Evolutionary conservation across 768 basidiomycete species (phyloP), one percentile per base, ranked within the genome.

Genomic region (Amanita subjunquillea): DNA sequence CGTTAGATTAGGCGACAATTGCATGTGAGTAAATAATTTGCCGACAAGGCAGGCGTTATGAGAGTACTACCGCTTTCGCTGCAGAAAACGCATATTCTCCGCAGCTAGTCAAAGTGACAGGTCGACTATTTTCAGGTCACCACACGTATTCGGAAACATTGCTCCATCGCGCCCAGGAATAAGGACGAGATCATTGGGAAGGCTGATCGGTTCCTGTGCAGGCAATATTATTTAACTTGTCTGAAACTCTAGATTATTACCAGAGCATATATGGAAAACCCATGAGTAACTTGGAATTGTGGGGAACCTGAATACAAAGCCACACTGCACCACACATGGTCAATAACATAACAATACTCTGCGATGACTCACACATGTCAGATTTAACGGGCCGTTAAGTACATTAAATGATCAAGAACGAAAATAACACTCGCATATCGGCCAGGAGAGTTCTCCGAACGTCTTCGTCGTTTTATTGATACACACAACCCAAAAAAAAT

Each of bases 261-360:
- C 38, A 50, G 30, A 39, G 8, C n/a, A 36, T 40, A 39, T n/a
- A 36, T 6, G 20, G 6, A 23, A 53, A 27, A 25, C 32, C 17
- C 44, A 51, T 25, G 50, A 39, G 23, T 7, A 47, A 23, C 13
- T 5, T 77, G 74, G 59, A 68, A 73, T 60, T 76, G 75, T 2
- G 75, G 72, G 17, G 62, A 62, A 36, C 58, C 58, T 15, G 70
- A 70, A 58, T 77, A 75, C 54, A 78, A 63, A 12, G 75, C 75
- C 32, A 77, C 61, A 49, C 75, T 75, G 47, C 20, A 54, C 43
- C 32, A 53, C 45, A 22, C 30, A 43, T 8, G 46, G 27, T 27
- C 50, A 38, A 23, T 30, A n/a, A 34, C 17, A 48, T 17, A 38
- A 29, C 13, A 25, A 25, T 32, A 4, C 13, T 10, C 9, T 30